Conservation (phyloP, 352 stramenopile species). For the Pythium oligandrum region DNA sequence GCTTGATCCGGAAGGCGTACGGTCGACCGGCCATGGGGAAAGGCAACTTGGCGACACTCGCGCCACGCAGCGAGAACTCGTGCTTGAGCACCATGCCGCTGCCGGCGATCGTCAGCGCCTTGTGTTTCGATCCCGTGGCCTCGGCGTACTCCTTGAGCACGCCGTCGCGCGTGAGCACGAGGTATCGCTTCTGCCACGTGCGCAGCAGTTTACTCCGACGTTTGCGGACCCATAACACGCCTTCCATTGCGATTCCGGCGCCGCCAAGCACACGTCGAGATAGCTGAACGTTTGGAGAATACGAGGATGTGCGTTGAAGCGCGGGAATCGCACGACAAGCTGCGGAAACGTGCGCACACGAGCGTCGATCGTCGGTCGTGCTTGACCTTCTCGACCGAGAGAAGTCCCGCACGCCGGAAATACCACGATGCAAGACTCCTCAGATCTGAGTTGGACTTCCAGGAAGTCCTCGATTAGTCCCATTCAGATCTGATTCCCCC, state of each 20-base stretch:
- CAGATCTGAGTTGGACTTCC: slow-evolving; percentile 14
- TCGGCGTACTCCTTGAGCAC: slow-evolving; percentile 47
- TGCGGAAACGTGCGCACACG: no score
- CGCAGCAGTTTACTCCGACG: slow-evolving; percentile 50
- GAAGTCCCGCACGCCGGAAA: no score
- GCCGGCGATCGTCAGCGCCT: slow-evolving; percentile 12
- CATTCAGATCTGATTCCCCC: no score
- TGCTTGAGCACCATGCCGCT: slow-evolving; percentile 48
- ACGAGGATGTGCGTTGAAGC: not conserved
- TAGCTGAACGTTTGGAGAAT: not conserved
- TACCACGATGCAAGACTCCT: not conserved
- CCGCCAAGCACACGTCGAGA: no score
- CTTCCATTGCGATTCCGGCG: slow-evolving; percentile 30
- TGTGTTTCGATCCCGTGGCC: slow-evolving; percentile 10
- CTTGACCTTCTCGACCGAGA: no score
- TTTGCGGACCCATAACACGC: slow-evolving; percentile 47
- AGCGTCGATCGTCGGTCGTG: no score
- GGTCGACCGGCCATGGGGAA: slow-evolving; percentile 42
- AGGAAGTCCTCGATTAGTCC: not conserved
- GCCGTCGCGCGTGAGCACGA: slow-evolving; percentile 44
- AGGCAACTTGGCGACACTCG: slow-evolving; percentile 33
- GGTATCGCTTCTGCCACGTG: slow-evolving; percentile 69
- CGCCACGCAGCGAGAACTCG: slow-evolving; percentile 33
- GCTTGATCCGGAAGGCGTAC: slow-evolving; percentile 54
- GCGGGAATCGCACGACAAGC: no score